Percentiles rank a stretch among this genome's conserved stretches.
phyloP scores from a whole-genome alignment of 2,329 filamentous ascomycete genomes.

The Aureobasidium uvarum region DNA sequence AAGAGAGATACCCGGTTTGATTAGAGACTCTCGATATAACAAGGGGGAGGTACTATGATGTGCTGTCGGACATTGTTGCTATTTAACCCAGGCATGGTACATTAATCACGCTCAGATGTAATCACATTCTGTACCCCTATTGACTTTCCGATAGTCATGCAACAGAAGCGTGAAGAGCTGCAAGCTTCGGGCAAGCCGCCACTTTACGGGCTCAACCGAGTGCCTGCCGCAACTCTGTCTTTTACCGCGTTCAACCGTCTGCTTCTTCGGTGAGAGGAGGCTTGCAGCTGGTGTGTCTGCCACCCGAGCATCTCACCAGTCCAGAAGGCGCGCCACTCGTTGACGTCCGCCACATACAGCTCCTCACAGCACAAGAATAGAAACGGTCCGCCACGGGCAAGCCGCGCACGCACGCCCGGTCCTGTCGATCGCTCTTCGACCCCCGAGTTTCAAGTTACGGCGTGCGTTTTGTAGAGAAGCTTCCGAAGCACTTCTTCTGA shows the following conservation, averaged over 20 bases:
- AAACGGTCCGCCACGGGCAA: slow-evolving; percentile 21
- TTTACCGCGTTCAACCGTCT: slow-evolving; percentile 13
- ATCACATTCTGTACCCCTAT: slow-evolving; percentile 12
- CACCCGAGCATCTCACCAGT: neutral
- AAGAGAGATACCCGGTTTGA: slow-evolving; percentile 23
- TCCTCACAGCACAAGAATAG: slow-evolving; percentile 22
- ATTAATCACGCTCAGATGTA: slow-evolving; percentile 10
- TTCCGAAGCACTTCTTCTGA: neutral
- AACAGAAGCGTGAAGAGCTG: neutral
- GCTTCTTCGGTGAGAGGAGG: slow-evolving; percentile 4
- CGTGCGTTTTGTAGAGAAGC: neutral
- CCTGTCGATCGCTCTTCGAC: slow-evolving; percentile 17
- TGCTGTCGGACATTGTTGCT: slow-evolving; percentile 9
- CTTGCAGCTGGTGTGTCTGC: slow-evolving; percentile 16
- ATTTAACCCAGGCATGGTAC: slow-evolving; percentile 12
- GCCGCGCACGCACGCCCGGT: slow-evolving; percentile 18
- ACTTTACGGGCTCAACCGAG: slow-evolving; percentile 19
- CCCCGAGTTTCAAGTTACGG: slow-evolving; percentile 27
- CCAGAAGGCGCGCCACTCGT: slow-evolving; percentile 3
- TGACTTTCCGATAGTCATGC: slow-evolving; percentile 8
- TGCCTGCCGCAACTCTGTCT: slow-evolving; percentile 21
- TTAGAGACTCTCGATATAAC: slow-evolving; percentile 13
- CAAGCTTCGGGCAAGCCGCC: slow-evolving; percentile 5
- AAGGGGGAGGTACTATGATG: neutral
- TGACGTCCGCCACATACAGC: slow-evolving; percentile 18